Conservation (phyloP, 305 asterid species). For the Solanum chacoense region DNA sequence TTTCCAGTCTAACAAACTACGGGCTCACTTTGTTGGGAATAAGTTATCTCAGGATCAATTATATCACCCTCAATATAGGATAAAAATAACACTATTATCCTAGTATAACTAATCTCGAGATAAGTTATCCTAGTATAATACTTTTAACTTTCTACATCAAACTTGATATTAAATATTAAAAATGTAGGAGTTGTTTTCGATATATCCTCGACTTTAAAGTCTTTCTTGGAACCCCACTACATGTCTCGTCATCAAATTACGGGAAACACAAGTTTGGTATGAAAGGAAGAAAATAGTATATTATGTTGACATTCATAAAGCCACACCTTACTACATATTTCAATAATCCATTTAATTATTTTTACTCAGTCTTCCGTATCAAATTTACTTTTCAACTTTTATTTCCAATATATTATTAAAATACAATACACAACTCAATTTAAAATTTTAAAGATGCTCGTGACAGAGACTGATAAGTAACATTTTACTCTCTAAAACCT, state of each 20-base stretch:
- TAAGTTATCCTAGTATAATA: background rate
- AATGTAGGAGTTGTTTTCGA: rapidly evolving
- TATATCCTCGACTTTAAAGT: background rate
- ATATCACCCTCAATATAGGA: background rate
- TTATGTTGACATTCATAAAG: background rate
- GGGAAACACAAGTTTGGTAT: background rate
- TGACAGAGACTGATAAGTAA: background rate
- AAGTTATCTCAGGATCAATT: no score
- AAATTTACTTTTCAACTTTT: background rate
- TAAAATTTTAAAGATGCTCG: background rate
- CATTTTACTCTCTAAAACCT: background rate
- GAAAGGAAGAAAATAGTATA: background rate
- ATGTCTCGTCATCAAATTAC: background rate
- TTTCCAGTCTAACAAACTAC: background rate
- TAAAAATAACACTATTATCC: background rate
- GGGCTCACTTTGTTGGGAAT: background rate
- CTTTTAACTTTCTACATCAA: background rate
- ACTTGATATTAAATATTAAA: background rate
- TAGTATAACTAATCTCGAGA: background rate
- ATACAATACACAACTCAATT: background rate
- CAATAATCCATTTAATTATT: background rate
- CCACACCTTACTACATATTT: background rate
- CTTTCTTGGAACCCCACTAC: background rate
- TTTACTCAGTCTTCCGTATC: background rate
- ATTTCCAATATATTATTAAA: background rate